Evolutionary conservation across 1,284 basidiomycete species (phyloP), one percentile per base, ranked within the genome.

Genomic region (Paramarasmius palmivorus): DNA sequence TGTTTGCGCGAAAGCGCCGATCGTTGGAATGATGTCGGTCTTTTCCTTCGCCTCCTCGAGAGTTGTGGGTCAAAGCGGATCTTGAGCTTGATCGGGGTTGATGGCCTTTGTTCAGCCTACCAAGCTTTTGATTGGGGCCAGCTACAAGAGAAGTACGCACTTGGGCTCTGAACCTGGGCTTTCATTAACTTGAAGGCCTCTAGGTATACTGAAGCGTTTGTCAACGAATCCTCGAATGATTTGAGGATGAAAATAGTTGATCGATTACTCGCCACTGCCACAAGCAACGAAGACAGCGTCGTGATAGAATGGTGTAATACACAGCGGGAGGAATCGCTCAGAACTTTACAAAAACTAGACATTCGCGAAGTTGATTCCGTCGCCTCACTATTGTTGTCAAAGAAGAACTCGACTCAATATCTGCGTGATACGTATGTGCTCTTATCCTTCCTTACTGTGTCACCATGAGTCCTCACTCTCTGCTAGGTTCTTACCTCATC

Each of bases 401-500:
- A 49, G 34, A 29, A 49, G 4, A 36, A 49, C 34, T 15, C 47
- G 26, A 34, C 7, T 23, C 22, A 49, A 36, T 35, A 19, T 29
- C 4, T 49, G 14, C 23, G 34, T 15, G 34, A 32, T 7, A 36
- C 17, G 47, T 49, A 49, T 4, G 47, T 40, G 10, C 17, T 4
- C 9, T 25, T 34, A n/a, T 8, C 3, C 12, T 25, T 12, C 2
- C 9, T n/a, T 25, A 6, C 17, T 26, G 15, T n/a, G n/a, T 22
- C 17, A 12, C 44, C 22, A 9, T 12, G 2, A 25, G 2, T 25
- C 22, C 19, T 23, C 25, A 8, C 19, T 9, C 19, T 37, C 17
- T n/a, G 19, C 6, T 29, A 54, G 61, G 64, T 61, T 54, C 2
- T 15, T 54, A 8, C 52, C 49, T 54, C 35, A 4, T 14, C 53